phyloP scores from a whole-genome alignment of 768 basidiomycete genomes.

The Dentipellis sp. region DNA sequence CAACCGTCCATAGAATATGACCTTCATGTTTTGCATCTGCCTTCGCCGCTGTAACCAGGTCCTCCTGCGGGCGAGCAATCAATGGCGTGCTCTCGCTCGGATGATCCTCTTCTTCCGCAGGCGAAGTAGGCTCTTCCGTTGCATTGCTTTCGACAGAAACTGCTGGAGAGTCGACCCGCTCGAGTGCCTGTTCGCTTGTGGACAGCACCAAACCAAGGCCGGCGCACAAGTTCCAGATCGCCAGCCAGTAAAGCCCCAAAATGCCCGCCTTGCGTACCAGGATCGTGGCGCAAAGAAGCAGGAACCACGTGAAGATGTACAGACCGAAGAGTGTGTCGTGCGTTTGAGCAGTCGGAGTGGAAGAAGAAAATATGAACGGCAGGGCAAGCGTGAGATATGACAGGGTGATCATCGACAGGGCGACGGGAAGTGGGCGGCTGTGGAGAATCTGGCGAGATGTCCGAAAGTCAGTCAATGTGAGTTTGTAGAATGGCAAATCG shows the following conservation, averaged over 20 bases:
- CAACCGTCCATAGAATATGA: neutral
- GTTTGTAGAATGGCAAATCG: neutral
- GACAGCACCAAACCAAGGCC: conserved; percentile 32
- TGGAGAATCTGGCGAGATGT: conserved; percentile 44
- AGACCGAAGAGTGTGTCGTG: conserved; percentile 41
- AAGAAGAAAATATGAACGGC: conserved; percentile 25
- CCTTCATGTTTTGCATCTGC: too few relatives aligned
- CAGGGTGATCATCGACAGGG: conserved; percentile 38
- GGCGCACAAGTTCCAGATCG: conserved; percentile 41
- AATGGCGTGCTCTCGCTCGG: conserved; percentile 9
- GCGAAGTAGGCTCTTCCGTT: neutral
- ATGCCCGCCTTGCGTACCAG: conserved; percentile 32
- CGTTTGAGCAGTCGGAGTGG: conserved; percentile 36
- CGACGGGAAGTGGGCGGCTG: conserved; percentile 42
- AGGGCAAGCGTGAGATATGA: conserved; percentile 42
- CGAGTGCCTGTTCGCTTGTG: conserved; percentile 9
- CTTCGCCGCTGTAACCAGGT: neutral
- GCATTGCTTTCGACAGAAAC: neutral
- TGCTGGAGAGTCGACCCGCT: neutral
- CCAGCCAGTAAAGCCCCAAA: conserved; percentile 49
- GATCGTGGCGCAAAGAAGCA: conserved; percentile 43
- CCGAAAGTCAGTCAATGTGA: too few relatives aligned
- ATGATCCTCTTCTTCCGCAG: conserved; percentile 8
- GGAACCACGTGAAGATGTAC: conserved; percentile 49
- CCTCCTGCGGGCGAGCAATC: neutral